A percentile compares a stretch with the other conserved stretches of the same genome.
phyloP scores from a whole-genome alignment of 2,329 filamentous ascomycete species.

The Aureobasidium sp. region DNA sequence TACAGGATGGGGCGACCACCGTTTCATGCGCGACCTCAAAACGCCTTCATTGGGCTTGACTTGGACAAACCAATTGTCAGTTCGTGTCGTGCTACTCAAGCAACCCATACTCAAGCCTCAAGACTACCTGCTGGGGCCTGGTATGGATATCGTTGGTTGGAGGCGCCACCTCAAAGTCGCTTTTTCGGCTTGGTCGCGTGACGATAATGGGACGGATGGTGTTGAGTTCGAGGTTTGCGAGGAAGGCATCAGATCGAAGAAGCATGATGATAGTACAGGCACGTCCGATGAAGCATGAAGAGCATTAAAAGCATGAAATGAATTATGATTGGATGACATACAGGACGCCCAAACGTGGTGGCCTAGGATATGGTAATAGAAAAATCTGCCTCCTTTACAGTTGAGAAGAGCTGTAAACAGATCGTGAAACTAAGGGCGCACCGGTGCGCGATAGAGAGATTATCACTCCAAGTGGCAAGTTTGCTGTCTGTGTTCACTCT shows the following conservation, averaged over 20 bases:
- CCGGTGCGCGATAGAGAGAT: no score
- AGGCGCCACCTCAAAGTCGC: conserved; percentile 78
- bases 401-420: neutral
- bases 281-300: neutral
- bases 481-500: no score
- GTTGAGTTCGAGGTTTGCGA: conserved; percentile 68
- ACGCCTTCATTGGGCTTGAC: conserved; percentile 80
- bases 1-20: conserved; percentile 77
- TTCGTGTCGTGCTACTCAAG: conserved; percentile 73
- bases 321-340: neutral
- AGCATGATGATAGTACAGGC: neutral
- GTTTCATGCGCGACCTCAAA: conserved; percentile 47
- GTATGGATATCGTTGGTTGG: conserved; percentile 48
- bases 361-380: neutral
- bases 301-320: neutral
- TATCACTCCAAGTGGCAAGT: no score
- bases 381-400: neutral
- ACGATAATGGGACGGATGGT: conserved; percentile 39
- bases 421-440: neutral
- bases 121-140: conserved; percentile 33
- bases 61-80: conserved; percentile 83
- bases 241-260: conserved; percentile 40
- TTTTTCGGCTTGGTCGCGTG: conserved; percentile 68
- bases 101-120: conserved; percentile 43
- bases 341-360: neutral